These are phyloP conservation scores for Diatrype stigma DNA, from an alignment of 2,329 filamentous ascomycete genomes.

Conservation along the genomic window DNA sequence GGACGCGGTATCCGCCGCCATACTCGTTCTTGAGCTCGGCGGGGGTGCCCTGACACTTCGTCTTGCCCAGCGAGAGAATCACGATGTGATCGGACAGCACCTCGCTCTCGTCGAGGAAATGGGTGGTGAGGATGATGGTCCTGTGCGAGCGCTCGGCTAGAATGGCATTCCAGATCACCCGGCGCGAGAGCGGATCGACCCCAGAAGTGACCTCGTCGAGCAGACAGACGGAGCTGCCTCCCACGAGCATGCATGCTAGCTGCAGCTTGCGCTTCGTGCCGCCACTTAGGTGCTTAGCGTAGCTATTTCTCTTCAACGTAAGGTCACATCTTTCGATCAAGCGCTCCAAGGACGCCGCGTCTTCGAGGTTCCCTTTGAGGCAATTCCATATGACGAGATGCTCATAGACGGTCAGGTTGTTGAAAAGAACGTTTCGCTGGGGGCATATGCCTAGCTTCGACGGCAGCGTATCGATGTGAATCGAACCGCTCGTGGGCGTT, in stretches of 20 bases:
- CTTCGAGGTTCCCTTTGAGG: conserved; percentile 53
- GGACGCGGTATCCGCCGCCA: conserved; percentile 26
- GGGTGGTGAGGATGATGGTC: conserved; percentile 23
- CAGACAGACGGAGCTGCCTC: conserved; percentile 67
- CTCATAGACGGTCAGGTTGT: conserved; percentile 66
- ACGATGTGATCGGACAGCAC: conserved; percentile 23
- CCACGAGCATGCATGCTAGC: conserved; percentile 74
- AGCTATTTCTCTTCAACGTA: conserved; percentile 56
- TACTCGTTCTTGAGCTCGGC: conserved; percentile 25
- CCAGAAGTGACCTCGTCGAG: conserved; percentile 70
- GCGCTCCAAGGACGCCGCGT: conserved; percentile 41
- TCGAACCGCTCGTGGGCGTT: conserved; percentile 54
- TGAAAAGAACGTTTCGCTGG: conserved; percentile 74
- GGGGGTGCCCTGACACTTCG: conserved; percentile 25
- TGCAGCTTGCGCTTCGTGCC: conserved; percentile 76
- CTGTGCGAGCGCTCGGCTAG: conserved; percentile 20
- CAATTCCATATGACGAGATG: conserved; percentile 67
- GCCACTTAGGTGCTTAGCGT: conserved; percentile 63
- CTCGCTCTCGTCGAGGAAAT: conserved; percentile 26
- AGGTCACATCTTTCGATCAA: conserved; percentile 63
- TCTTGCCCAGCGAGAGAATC: conserved; percentile 22
- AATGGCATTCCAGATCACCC: conserved; percentile 26
- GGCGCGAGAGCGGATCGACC: conserved; percentile 64
- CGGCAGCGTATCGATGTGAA: conserved; percentile 50
- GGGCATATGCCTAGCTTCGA: conserved; percentile 61